A percentile compares a stretch with the other conserved stretches of the same genome.
phyloP scores from a whole-genome alignment of 768 basidiomycete species.

The Trametes cubensis region DNA sequence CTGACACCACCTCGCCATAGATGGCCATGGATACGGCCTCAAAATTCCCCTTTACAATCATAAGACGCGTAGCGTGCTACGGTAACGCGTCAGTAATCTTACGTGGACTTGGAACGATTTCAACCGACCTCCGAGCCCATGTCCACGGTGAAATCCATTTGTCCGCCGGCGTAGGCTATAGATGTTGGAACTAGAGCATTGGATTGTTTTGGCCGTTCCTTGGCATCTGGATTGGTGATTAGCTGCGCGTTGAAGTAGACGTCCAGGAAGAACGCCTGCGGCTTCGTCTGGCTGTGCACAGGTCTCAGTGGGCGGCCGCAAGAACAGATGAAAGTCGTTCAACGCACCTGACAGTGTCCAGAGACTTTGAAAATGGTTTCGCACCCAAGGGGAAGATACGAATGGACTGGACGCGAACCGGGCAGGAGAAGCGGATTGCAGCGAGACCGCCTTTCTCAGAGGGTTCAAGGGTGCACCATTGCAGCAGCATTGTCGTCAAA shows the following conservation, averaged over 20 bases:
- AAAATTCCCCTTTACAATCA: constrained; percentile 82
- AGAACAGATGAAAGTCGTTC: background rate
- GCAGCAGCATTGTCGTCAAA: constrained; percentile 48
- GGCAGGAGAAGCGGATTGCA: constrained; percentile 70
- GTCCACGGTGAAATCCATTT: constrained; percentile 65
- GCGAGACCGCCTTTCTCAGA: constrained; percentile 59
- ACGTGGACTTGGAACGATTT: background rate
- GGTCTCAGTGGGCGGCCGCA: constrained; percentile 14
- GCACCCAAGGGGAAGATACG: constrained; percentile 70
- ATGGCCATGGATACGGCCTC: constrained; percentile 64
- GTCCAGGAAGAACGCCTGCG: constrained; percentile 72
- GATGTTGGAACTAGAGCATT: constrained; percentile 75
- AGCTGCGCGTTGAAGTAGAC: constrained; percentile 76
- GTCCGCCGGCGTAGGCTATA: constrained; percentile 71
- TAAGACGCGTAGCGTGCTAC: constrained; percentile 73
- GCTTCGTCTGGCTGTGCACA: constrained; percentile 61
- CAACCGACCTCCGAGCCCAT: constrained; percentile 67
- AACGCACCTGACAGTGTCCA: constrained; percentile 48
- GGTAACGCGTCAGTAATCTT: constrained; percentile 6
- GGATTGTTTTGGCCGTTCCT: constrained; percentile 62
- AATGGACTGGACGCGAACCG: constrained; percentile 68
- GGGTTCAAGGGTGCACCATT: constrained; percentile 69
- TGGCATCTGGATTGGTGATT: constrained; percentile 45
- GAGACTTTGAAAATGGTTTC: constrained; percentile 60
- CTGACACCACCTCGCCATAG: constrained; percentile 57